Percentiles rank a stretch among this genome's conserved stretches.
Conservation (phyloP, 2,329 filamentous ascomycete genomes). For the Myrmaecium sp. region DNA sequence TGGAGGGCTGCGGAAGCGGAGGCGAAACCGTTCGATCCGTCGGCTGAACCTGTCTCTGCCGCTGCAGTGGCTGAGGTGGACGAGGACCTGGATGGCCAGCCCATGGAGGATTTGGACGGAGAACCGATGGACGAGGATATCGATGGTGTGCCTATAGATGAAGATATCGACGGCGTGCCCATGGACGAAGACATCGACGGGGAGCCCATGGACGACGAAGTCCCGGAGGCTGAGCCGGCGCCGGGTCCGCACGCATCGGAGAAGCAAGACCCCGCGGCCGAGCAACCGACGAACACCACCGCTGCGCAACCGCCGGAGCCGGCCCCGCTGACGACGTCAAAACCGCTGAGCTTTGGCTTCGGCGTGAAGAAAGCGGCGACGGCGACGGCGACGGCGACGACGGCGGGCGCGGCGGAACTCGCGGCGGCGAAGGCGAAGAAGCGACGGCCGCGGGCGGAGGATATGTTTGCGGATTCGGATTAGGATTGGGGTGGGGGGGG, state of each 20-base stretch:
- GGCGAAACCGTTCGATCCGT: background rate
- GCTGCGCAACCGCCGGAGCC: too few species aligned
- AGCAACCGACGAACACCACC: too few species aligned
- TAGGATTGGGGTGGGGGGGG: too few species aligned
- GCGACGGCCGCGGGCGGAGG: slow-evolving; percentile 18
- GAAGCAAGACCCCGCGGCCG: background rate
- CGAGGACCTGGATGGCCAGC: slow-evolving; percentile 4
- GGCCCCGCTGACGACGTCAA: too few species aligned
- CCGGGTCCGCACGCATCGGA: background rate
- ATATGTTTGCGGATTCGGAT: slow-evolving; percentile 19
- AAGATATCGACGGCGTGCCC: slow-evolving; percentile 6
- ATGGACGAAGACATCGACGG: slow-evolving; percentile 5
- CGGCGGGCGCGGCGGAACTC: slow-evolving; percentile 14
- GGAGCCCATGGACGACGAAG: background rate
- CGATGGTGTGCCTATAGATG: slow-evolving; percentile 4
- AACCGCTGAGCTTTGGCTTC: too few species aligned
- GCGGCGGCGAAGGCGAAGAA: slow-evolving; percentile 18
- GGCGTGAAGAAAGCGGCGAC: background rate
- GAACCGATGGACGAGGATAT: slow-evolving; percentile 6
- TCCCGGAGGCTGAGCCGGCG: slow-evolving; percentile 1
- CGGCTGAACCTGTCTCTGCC: slow-evolving; percentile 1
- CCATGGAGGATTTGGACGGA: slow-evolving; percentile 6
- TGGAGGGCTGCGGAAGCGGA: slow-evolving; percentile 4
- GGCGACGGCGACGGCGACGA: slow-evolving; percentile 1
- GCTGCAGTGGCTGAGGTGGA: slow-evolving; percentile 4